Evolutionary conservation across 2,329 filamentous ascomycete species (phyloP), one percentile per base, ranked within the genome.

Genomic region (Truncatella angustata): DNA sequence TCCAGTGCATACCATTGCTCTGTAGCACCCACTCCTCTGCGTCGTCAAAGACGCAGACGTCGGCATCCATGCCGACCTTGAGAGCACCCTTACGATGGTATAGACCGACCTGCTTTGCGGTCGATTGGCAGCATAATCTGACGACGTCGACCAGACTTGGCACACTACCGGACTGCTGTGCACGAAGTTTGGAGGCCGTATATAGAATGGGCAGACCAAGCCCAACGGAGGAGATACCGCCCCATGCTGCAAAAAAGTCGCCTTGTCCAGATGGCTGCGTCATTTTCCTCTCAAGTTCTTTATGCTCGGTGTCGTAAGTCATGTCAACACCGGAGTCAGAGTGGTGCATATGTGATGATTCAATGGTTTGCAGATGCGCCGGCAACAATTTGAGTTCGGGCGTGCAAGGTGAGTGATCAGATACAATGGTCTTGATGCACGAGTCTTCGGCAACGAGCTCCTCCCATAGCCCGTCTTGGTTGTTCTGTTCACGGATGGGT

Each of bases 241-340:
- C 94, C 94, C 94, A 99, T 1, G 92, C 92, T 4, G 88, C 85
- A 73, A 97, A 94, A 79, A 99, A 97, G 73, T 97, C 90, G 34
- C 94, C 94, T 43, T 68, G 68, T 21, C 71, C 69, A 20, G 74
- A 71, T 34, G 71, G 66, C 1, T 70, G 63, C 9, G 73, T 68
- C 21, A 66, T 66, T 5, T 68, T 63, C 18, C 51, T 62, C 66
- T 70, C 62, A 54, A 69, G 69, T 10, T 70, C 64, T 21, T 70
- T 50, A 4, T 26, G 40, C 49, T 65, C 54, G 46, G 67, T 43
- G 36, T 66, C 61, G 4, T 61, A 63, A 1, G 72, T 72, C 60
- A 82, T 67, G 54, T 81, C 79, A 53, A 82, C 63, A 28, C 78
- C 79, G 0, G 80, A 82, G 62, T 83, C 80, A 30, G 72, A 70